Evolutionary conservation across 2,329 filamentous ascomycete species (phyloP).

Genomic region (Pseudocercospora ulei): DNA sequence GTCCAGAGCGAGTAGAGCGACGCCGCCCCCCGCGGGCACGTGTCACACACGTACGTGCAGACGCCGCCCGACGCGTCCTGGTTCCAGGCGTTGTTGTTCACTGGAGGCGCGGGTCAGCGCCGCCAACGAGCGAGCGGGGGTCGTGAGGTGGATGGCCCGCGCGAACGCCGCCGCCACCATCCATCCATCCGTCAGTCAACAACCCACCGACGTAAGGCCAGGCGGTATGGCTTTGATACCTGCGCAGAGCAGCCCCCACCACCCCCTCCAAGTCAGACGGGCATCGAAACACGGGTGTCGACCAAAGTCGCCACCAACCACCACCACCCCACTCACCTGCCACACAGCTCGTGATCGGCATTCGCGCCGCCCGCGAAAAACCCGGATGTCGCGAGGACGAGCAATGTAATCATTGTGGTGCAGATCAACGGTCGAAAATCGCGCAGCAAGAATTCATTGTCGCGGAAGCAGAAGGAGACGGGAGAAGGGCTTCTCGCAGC

Average conservation of each 20-base stretch:
- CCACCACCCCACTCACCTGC: conserved; percentile 4
- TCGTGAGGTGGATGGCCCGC: too few relatives aligned
- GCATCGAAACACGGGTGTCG: neutral
- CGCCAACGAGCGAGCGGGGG: neutral
- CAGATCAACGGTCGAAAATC: conserved; percentile 10
- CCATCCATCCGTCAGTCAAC: neutral
- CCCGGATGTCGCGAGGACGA: conserved; percentile 2
- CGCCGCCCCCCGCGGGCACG: conserved; percentile 5
- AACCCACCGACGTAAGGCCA: conserved; percentile 9
- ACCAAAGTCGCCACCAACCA: neutral
- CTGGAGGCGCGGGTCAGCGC: conserved; percentile 1
- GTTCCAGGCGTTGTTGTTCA: conserved; percentile 21
- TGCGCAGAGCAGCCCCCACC: too few relatives aligned
- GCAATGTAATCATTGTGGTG: conserved; percentile 13
- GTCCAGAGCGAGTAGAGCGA: conserved; percentile 16
- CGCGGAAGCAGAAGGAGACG: conserved; percentile 1
- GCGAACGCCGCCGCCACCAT: too few relatives aligned
- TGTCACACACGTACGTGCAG: conserved; percentile 17
- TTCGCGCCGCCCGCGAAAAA: conserved; percentile 1
- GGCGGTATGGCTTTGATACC: conserved; percentile 12
- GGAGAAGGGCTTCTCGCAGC: conserved; percentile 13
- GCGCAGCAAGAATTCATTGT: conserved; percentile 8
- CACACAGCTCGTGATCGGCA: conserved; percentile 14
- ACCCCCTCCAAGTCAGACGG: conserved; percentile 4
- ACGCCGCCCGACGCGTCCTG: conserved; percentile 15